Evolutionary conservation across 2,329 filamentous ascomycete species (phyloP).

Genomic region (Fonsecaea pedrosoi): DNA sequence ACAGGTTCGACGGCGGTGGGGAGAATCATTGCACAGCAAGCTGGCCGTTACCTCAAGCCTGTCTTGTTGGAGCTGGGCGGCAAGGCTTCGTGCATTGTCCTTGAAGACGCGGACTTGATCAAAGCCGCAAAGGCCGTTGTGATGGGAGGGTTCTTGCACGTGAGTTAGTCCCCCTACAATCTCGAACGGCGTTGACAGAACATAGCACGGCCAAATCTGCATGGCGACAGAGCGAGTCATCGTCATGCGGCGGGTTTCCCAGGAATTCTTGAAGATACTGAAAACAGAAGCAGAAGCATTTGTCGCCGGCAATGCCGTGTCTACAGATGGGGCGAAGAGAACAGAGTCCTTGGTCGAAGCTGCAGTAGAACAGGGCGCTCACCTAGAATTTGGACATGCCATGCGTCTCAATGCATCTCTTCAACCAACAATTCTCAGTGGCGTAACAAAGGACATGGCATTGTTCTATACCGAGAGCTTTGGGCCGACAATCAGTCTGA

Average conservation of each 20-base stretch:
- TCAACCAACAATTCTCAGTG: constrained; percentile 63
- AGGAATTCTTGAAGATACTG: neutral
- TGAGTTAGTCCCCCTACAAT: constrained; percentile 20
- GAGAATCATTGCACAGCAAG: constrained; percentile 79
- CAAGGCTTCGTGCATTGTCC: constrained; percentile 90
- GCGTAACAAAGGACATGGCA: constrained; percentile 63
- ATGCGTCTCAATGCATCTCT: constrained; percentile 42
- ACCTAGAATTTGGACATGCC: constrained; percentile 52
- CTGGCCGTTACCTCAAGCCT: constrained; percentile 77
- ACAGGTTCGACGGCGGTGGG: constrained; percentile 88
- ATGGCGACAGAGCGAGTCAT: constrained; percentile 50
- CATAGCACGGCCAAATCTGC: constrained; percentile 35
- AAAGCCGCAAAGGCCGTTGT: constrained; percentile 47
- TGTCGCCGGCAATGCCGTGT: neutral
- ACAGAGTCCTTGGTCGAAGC: constrained; percentile 59
- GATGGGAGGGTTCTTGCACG: constrained; percentile 33
- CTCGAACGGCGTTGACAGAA: neutral
- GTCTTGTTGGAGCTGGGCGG: constrained; percentile 89
- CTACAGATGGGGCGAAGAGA: constrained; percentile 43
- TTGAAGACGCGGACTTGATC: constrained; percentile 77
- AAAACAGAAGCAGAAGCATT: neutral
- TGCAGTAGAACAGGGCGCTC: constrained; percentile 65
- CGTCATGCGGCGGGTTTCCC: constrained; percentile 9
- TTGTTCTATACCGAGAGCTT: constrained; percentile 63
- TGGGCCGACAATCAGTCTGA: constrained; percentile 50